Base-by-base conservation (phyloP, 139 green algal species). In the Cymbomonas tetramitiformis region DNA sequence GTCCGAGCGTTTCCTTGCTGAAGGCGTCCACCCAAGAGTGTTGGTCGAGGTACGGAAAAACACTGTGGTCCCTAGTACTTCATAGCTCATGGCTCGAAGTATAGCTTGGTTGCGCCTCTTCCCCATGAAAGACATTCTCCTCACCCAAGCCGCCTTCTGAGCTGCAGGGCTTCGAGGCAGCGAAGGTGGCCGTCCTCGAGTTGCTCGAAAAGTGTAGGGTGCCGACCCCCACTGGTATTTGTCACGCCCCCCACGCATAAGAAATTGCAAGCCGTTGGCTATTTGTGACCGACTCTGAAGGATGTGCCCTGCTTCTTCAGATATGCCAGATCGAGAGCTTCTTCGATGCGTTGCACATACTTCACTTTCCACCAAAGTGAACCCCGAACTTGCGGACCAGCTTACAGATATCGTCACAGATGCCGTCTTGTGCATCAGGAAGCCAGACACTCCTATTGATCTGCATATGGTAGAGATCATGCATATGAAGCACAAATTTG, bases 401-500 rank as follows among this genome's bases (percentile, higher is more conserved):
- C 56, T 77, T 31, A 73, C 64, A 18, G 46, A 68, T 10, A 73
- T 77, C 46, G 70, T 73, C 2, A 51, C 64, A 10, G 67, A 77
- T 36, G 64, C 65, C 15, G 59, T 74, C 2, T 41, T 72, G 39
- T 70, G 61, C 57, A 62, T 74, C 12, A 21, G 29, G 10, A 61
- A 56, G 31, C 56, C 61, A 18, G 31, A 51, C 8, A 61, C 89
- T 76, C 75, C 83, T 1, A 77, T 96, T 6, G 90, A 98, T 70
- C 77, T 98, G 28, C 82, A 90, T 73, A 98, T 98, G 90, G 81
- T 98, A 21, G 91, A 98, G 70, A 84, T 95, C 50, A 95, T 98
- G 92, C 79, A 90, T 73, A 98, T 98, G 91, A 72, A 77, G 19
- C 91, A 98, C 77, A 93, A 95, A 67, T 69, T 96, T 46, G 91